These are phyloP conservation scores for Paraphaeosphaeria sporulosa DNA, from an alignment of 2,329 filamentous ascomycete genomes.

Conservation along the genomic window DNA sequence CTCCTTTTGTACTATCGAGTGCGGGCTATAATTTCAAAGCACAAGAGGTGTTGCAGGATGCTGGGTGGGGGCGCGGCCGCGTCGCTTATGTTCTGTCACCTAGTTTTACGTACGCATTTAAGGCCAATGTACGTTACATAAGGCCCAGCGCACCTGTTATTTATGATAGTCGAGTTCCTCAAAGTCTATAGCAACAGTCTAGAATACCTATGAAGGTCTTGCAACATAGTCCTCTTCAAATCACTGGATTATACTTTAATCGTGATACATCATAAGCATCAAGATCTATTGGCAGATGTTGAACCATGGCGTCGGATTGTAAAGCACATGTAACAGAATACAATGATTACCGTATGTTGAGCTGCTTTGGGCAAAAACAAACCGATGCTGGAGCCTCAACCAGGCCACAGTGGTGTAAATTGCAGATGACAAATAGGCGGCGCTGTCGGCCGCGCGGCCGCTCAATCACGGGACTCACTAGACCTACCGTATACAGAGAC, in stretches of 20 bases:
- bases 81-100: not conserved
- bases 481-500: no score
- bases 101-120: not conserved
- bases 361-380: not conserved
- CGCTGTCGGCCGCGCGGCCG: not conserved
- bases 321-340: no score
- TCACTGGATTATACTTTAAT: no score
- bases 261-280: no score
- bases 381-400: not conserved
- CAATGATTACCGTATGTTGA: not conserved
- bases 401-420: not conserved
- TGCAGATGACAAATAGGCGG: not conserved
- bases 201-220: no score
- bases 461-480: not conserved
- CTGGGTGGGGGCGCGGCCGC: not conserved
- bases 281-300: no score
- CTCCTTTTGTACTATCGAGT: not conserved
- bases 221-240: no score
- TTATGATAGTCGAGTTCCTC: no score
- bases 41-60: not conserved
- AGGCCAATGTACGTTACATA: no score
- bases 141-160: no score
- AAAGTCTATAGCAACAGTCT: no score
- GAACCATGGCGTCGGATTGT: no score
- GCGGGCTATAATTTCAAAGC: slow-evolving; percentile 1